These are phyloP conservation scores for Medicago lupulina DNA, from an alignment of 306 rosid genomes.

Conservation along the genomic window DNA sequence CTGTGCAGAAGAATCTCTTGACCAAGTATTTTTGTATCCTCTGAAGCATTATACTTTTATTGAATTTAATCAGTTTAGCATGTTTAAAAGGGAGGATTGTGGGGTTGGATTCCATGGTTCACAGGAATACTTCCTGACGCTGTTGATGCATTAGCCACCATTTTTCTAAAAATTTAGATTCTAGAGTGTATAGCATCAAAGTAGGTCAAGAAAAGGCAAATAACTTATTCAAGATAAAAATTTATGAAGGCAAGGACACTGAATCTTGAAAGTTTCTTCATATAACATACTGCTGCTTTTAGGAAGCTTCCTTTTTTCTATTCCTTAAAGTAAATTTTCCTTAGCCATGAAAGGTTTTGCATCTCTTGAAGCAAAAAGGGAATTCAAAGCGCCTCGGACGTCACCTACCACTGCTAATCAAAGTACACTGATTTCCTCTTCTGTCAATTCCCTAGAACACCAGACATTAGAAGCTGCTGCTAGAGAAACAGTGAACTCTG, in stretches of 20 bases:
- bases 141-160: neutral
- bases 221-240: neutral
- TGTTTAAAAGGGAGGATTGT: constrained; percentile 29
- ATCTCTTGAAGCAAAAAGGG: constrained; percentile 89
- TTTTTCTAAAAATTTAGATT: neutral
- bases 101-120: constrained; percentile 29
- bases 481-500: constrained; percentile 44
- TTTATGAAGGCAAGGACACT: neutral
- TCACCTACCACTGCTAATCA: constrained; percentile 63
- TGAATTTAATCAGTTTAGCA: constrained; percentile 11
- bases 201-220: constrained; percentile 25
- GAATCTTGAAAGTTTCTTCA: constrained; percentile 23
- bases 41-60: constrained; percentile 8
- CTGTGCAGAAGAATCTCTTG: constrained; percentile 87
- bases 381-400: constrained; percentile 78
- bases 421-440: constrained; percentile 49
- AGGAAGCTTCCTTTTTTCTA: constrained; percentile 24
- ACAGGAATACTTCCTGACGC: constrained; percentile 30
- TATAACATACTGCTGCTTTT: constrained; percentile 1
- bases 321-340: constrained; percentile 48
- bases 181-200: constrained; percentile 19
- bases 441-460: constrained; percentile 48
- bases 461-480: constrained; percentile 45
- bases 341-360: constrained; percentile 83
- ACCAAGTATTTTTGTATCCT: constrained; percentile 96